Conservation (phyloP, 805 yeast species). For the Saccharomycopsis malanga region DNA sequence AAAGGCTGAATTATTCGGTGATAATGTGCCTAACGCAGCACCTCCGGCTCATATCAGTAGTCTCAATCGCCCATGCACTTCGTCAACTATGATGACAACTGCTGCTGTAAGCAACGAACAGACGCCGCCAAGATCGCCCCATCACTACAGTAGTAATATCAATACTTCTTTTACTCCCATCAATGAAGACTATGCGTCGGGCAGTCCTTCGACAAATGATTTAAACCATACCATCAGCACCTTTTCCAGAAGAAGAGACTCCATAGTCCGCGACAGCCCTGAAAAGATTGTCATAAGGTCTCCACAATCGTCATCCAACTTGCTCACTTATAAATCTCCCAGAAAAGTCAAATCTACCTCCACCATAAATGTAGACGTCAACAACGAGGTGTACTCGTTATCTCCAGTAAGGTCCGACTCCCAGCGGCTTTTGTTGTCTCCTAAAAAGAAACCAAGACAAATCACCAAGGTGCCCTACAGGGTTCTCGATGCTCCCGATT, state of each 20-base stretch:
- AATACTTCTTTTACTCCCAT: not conserved
- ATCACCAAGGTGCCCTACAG: conserved; percentile 85
- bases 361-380: conserved; percentile 51
- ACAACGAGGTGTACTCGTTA: conserved; percentile 68
- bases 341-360: conserved; percentile 51
- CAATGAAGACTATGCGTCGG: too few species aligned
- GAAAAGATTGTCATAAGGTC: conserved; percentile 12
- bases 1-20: conserved; percentile 88
- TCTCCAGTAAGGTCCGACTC: conserved; percentile 89
- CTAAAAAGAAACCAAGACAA: conserved; percentile 69
- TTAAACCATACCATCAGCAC: not conserved
- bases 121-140: not conserved
- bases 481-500: conserved; percentile 92
- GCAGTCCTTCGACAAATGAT: not conserved
- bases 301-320: conserved; percentile 41
- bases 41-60: conserved; percentile 23
- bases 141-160: not conserved
- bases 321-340: conserved; percentile 73
- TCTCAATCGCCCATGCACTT: not conserved
- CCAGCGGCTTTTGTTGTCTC: conserved; percentile 70
- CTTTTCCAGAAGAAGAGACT: conserved; percentile 1
- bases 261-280: conserved; percentile 1
- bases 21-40: conserved; percentile 49
- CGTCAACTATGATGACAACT: not conserved
- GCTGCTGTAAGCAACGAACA: not conserved